Percentiles rank a stretch among this genome's conserved stretches.
These are phyloP conservation scores for Phytophthora hybrid DNA, from an alignment of 352 stramenopile species.

Conservation along the genomic window DNA sequence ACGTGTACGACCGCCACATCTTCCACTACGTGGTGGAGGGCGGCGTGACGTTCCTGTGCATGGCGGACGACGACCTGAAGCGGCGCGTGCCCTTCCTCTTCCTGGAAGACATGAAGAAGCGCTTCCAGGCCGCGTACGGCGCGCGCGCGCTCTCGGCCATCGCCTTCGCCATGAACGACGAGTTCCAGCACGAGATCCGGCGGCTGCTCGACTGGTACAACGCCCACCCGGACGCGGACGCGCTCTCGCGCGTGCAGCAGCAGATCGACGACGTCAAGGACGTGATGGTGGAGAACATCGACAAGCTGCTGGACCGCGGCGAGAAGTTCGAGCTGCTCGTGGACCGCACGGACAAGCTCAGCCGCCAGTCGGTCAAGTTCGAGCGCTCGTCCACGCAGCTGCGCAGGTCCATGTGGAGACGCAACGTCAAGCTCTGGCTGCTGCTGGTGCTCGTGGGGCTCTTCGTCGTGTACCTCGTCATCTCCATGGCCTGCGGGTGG, in stretches of 20 bases:
- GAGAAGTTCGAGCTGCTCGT: conserved; percentile 98
- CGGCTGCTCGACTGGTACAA: conserved; percentile 91
- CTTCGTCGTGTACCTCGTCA: conserved; percentile 88
- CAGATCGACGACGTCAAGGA: conserved; percentile 99
- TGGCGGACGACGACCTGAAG: conserved; percentile 96
- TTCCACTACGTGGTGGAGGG: conserved; percentile 98
- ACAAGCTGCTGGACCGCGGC: conserved; percentile 98
- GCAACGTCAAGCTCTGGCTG: conserved; percentile 90
- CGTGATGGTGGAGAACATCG: conserved; percentile 99
- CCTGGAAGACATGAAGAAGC: conserved; percentile 96
- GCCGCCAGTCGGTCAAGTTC: conserved; percentile 98
- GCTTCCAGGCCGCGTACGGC: conserved; percentile 90
- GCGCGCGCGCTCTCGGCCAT: conserved; percentile 90
- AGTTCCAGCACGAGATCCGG: conserved; percentile 96
- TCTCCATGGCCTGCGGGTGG: conserved; percentile 90
- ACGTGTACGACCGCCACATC: conserved; percentile 97
- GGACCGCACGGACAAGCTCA: conserved; percentile 95
- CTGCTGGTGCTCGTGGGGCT: conserved; percentile 79
- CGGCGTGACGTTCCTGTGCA: conserved; percentile 98
- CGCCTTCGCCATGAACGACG: conserved; percentile 98
- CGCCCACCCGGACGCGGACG: conserved; percentile 91
- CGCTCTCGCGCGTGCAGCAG: conserved; percentile 92
- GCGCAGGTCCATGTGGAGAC: conserved; percentile 88
- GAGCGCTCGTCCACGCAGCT: conserved; percentile 92
- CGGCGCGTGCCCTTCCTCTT: conserved; percentile 98